Conservation (phyloP, 495 filamentous ascomycete genomes). For the Tuber umbilicatum region DNA sequence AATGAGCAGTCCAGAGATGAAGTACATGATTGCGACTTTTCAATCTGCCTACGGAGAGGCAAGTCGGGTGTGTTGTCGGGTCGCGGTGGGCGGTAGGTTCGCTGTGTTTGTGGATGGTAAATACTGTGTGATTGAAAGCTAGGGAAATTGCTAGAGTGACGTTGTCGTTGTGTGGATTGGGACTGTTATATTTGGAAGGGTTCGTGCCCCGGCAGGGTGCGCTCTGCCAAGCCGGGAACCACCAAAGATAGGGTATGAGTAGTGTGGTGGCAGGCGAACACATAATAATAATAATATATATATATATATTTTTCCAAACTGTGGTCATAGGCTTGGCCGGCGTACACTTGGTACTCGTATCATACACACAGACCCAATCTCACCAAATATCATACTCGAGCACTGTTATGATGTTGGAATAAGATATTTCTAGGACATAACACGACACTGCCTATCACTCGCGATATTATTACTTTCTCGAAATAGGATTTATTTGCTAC, state of each 20-base stretch:
- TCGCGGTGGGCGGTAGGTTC: conserved; percentile 22
- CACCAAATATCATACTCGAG: no score
- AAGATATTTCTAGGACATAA: neutral
- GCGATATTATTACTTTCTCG: neutral
- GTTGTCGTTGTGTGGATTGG: conserved; percentile 26
- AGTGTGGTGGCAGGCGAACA: no score
- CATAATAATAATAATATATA: no score
- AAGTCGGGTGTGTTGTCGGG: conserved; percentile 29
- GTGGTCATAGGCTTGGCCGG: no score
- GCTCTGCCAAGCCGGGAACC: no score
- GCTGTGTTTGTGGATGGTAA: conserved; percentile 29
- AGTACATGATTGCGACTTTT: conserved; percentile 35
- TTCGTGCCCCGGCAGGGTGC: conserved; percentile 15
- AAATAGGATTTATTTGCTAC: neutral
- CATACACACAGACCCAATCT: no score
- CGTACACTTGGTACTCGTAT: no score
- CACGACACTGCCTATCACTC: neutral
- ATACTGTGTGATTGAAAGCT: conserved; percentile 18
- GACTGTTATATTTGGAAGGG: conserved; percentile 22
- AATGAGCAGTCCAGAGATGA: conserved; percentile 8
- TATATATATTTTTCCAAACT: no score
- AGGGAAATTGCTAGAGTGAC: conserved; percentile 26
- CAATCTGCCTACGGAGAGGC: conserved; percentile 28
- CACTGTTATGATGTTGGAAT: neutral
- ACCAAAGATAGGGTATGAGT: no score